These are phyloP conservation scores for Colletotrichum sp. DNA, from an alignment of 2,329 filamentous ascomycete genomes.

Conservation along the genomic window DNA sequence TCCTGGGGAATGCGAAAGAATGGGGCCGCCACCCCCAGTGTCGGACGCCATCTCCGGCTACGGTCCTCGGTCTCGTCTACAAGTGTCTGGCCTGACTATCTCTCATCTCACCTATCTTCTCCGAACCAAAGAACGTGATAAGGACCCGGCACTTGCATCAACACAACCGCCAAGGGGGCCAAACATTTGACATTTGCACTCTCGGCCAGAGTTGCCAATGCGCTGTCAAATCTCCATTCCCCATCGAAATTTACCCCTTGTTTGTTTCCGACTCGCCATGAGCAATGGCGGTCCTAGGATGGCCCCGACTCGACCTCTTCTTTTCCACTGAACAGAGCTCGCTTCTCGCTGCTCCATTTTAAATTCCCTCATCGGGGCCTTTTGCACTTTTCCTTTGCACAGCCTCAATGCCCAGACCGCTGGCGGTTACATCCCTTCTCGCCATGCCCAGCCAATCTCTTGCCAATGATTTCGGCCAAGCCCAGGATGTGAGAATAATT, in stretches of 20 bases:
- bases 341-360: conserved; percentile 15
- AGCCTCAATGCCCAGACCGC: conserved; percentile 20
- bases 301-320: conserved; percentile 5
- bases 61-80: background rate
- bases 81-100: background rate
- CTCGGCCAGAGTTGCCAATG: background rate
- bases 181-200: background rate
- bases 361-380: conserved; percentile 17
- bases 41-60: conserved; percentile 9
- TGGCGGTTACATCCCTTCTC: conserved; percentile 14
- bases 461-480: conserved; percentile 12
- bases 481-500: conserved; percentile 1
- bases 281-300: conserved; percentile 1
- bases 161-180: background rate
- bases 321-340: conserved; percentile 3
- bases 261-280: background rate
- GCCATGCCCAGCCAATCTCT: conserved; percentile 8
- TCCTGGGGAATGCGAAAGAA: background rate
- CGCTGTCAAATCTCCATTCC: conserved; percentile 1
- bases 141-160: conserved; percentile 9
- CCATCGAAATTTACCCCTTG: background rate
- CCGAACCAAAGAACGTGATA: background rate
- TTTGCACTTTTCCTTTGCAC: conserved; percentile 18
- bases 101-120: background rate
- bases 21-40: conserved; percentile 1